phyloP scores from a whole-genome alignment of 345 rosid genomes.

The Psidium friedrichsthalianum region DNA sequence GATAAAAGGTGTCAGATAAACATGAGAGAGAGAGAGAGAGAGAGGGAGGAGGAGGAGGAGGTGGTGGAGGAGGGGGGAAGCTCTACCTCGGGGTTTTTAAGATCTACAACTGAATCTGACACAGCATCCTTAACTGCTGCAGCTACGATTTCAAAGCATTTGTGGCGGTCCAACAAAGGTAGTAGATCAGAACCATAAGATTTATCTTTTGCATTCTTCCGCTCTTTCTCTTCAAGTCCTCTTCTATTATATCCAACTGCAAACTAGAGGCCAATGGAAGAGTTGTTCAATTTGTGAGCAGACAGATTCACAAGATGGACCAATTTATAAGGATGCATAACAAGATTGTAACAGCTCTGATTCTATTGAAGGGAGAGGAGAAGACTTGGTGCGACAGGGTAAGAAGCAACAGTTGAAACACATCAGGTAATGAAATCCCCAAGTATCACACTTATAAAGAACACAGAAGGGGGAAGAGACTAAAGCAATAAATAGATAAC shows the following conservation, averaged over 20 bases:
- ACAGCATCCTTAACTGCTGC: slow-evolving; percentile 71
- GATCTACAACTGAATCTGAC: slow-evolving; percentile 74
- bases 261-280: slow-evolving; percentile 31
- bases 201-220: slow-evolving; percentile 26
- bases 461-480: not conserved
- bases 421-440: not conserved
- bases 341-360: not conserved
- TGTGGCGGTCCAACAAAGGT: slow-evolving; percentile 57
- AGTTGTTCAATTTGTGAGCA: not conserved
- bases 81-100: slow-evolving; percentile 76
- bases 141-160: slow-evolving; percentile 72
- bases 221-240: slow-evolving; percentile 56
- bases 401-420: not conserved
- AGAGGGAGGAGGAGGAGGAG: not conserved
- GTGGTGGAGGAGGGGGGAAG: not conserved
- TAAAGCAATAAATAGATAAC: not conserved
- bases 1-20: not conserved
- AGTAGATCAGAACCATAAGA: slow-evolving; percentile 22
- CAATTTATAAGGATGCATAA: not conserved
- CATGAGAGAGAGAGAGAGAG: not conserved
- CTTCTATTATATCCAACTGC: slow-evolving; percentile 87
- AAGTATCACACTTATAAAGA: not conserved
- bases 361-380: not conserved
- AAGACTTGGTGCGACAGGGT: not conserved
- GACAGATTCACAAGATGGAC: not conserved